Conservation (phyloP, 768 basidiomycete species). For the Phylloporus sp. region DNA sequence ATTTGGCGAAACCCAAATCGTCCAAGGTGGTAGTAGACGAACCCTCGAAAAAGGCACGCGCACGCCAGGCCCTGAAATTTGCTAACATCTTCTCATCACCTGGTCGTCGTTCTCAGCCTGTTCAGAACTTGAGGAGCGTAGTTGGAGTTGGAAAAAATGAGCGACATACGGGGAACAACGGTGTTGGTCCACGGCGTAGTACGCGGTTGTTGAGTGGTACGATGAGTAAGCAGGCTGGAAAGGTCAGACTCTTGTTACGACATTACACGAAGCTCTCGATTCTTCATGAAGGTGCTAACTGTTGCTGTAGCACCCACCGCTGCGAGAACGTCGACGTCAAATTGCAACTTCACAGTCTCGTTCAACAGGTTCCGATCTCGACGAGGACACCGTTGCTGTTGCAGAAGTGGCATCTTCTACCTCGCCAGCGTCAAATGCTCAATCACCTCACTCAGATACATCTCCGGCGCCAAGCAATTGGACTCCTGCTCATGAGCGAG, state of each 20-base stretch:
- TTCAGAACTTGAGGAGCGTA: slow-evolving; percentile 57
- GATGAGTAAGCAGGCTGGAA: slow-evolving; percentile 47
- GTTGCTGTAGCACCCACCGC: slow-evolving; percentile 28
- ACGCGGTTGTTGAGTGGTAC: slow-evolving; percentile 62
- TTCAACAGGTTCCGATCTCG: slow-evolving; percentile 66
- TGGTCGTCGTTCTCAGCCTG: slow-evolving; percentile 73
- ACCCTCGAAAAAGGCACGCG: slow-evolving; percentile 86
- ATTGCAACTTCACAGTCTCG: slow-evolving; percentile 50
- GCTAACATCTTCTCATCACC: slow-evolving; percentile 85
- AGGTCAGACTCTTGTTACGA: slow-evolving; percentile 39
- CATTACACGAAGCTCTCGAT: neutral
- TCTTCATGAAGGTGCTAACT: slow-evolving; percentile 5
- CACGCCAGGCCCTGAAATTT: slow-evolving; percentile 82
- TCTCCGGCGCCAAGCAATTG: slow-evolving; percentile 58
- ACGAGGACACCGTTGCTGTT: slow-evolving; percentile 50
- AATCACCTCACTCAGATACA: slow-evolving; percentile 60
- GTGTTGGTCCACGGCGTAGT: slow-evolving; percentile 60
- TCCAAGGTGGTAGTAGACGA: slow-evolving; percentile 62
- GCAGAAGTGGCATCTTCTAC: slow-evolving; percentile 54
- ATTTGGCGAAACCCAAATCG: slow-evolving; percentile 48
- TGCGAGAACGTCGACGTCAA: slow-evolving; percentile 58
- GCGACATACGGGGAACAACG: slow-evolving; percentile 38
- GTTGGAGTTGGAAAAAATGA: slow-evolving; percentile 49
- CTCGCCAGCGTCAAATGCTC: slow-evolving; percentile 52
- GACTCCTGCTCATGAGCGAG: slow-evolving; percentile 64